Percentiles rank a stretch among this genome's conserved stretches.
These are phyloP conservation scores for Edaphochlamys debaryana DNA, from an alignment of 139 green algal species.

Conservation along the genomic window DNA sequence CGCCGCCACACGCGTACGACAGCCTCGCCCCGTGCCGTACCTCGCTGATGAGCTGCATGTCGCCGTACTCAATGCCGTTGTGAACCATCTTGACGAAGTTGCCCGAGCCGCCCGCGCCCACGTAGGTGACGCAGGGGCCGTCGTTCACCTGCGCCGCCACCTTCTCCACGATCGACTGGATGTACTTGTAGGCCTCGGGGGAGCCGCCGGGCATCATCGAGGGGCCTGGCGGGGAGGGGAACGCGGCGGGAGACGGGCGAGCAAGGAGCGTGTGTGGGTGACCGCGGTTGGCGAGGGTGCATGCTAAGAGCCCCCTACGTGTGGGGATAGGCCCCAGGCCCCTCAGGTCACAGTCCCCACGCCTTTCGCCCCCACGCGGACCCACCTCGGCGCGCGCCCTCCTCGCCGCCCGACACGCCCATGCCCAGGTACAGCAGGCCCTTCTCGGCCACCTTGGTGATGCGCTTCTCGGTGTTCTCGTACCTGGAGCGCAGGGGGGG, in stretches of 20 bases:
- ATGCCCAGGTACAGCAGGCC: conserved; percentile 97
- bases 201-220: conserved; percentile 98
- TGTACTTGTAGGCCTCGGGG: conserved; percentile 83
- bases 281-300: too few species aligned
- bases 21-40: background rate
- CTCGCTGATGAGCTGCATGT: conserved; percentile 89
- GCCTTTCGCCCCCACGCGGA: too few species aligned
- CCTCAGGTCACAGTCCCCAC: too few species aligned
- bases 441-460: conserved; percentile 79
- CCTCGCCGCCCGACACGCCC: conserved; percentile 98
- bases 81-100: conserved; percentile 99
- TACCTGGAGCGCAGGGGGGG: conserved; percentile 80
- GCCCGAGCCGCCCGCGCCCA: conserved; percentile 89
- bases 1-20: too few species aligned
- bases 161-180: conserved; percentile 92
- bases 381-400: conserved; percentile 94
- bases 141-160: conserved; percentile 97
- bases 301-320: too few species aligned
- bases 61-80: conserved; percentile 99
- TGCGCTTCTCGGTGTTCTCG: conserved; percentile 97
- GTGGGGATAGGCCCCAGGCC: too few species aligned
- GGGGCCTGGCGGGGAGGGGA: conserved; percentile 79
- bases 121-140: conserved; percentile 94
- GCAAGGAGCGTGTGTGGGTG: too few species aligned
- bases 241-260: background rate